Conservation (phyloP, 345 rosid species). For the Hypericum androsaemum region DNA sequence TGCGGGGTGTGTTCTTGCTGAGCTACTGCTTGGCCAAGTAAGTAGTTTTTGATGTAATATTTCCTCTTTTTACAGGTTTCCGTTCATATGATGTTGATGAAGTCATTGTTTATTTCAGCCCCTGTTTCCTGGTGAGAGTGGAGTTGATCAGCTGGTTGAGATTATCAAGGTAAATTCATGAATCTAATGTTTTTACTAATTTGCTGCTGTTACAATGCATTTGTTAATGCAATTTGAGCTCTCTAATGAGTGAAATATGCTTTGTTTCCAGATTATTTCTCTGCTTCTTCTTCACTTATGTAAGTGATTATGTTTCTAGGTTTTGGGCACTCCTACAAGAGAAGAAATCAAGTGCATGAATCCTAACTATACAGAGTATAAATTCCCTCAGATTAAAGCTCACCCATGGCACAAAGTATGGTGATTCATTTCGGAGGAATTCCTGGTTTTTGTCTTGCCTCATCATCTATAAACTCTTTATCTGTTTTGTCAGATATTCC, state of each 20-base stretch:
- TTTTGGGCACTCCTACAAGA: conserved; percentile 93
- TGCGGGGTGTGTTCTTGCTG: conserved; percentile 93
- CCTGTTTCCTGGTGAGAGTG: conserved; percentile 92
- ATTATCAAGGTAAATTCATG: conserved; percentile 68
- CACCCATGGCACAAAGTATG: conserved; percentile 99
- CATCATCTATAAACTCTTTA: not conserved
- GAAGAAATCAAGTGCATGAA: conserved; percentile 99
- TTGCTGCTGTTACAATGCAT: not conserved
- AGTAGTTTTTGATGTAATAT: conserved; percentile 4
- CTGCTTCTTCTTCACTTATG: not conserved
- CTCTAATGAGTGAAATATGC: no score
- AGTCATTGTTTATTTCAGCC: conserved; percentile 43
- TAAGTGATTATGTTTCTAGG: conserved; percentile 28
- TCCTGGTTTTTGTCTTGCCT: not conserved
- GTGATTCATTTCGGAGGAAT: conserved; percentile 2
- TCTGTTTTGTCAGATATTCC: conserved; percentile 52
- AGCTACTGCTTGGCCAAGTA: conserved; percentile 90
- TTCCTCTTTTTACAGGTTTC: conserved; percentile 4
- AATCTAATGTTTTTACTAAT: not conserved
- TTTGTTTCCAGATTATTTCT: conserved; percentile 3
- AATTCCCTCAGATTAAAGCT: conserved; percentile 96
- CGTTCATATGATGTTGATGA: conserved; percentile 2
- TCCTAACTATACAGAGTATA: conserved; percentile 88
- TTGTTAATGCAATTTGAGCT: not conserved
- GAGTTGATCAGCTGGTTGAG: conserved; percentile 97